A percentile compares a stretch with the other conserved stretches of the same genome.
Evolutionary conservation across 2,329 filamentous ascomycete species (phyloP).

Genomic region (Penicillium sp.): DNA sequence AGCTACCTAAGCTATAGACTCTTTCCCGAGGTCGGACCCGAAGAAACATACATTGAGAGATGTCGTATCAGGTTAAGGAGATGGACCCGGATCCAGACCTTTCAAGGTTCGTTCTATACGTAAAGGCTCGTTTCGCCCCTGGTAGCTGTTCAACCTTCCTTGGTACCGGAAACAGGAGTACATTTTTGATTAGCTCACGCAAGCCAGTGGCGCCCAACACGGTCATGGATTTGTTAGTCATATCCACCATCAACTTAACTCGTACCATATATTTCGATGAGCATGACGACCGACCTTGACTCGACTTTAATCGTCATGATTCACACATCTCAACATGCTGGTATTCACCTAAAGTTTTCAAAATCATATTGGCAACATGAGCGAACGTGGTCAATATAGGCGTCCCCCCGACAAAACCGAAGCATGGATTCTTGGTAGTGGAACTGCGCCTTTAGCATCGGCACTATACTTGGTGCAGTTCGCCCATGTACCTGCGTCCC

Average conservation of each 20-base stretch:
- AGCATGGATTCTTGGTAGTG: conserved; percentile 6
- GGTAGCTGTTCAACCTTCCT: background rate
- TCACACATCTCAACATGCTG: background rate
- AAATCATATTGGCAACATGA: background rate
- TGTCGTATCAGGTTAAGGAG: background rate
- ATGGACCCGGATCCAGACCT: background rate
- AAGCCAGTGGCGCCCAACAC: background rate
- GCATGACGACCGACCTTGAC: background rate
- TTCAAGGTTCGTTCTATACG: background rate
- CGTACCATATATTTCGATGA: background rate
- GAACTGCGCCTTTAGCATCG: conserved; percentile 3
- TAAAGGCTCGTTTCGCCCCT: background rate
- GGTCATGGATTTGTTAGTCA: background rate
- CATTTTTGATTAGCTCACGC: background rate
- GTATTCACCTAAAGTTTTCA: background rate
- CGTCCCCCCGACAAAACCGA: background rate
- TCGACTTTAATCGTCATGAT: background rate
- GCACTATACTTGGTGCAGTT: conserved; percentile 1
- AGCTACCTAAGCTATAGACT: background rate
- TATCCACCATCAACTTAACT: background rate
- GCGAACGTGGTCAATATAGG: background rate
- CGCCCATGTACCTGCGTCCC: background rate
- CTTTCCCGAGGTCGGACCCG: background rate
- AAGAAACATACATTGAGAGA: background rate
- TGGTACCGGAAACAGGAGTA: background rate